phyloP scores from a whole-genome alignment of 371 early-diverging fungal genomes.

The Capniomyces stellatus region DNA sequence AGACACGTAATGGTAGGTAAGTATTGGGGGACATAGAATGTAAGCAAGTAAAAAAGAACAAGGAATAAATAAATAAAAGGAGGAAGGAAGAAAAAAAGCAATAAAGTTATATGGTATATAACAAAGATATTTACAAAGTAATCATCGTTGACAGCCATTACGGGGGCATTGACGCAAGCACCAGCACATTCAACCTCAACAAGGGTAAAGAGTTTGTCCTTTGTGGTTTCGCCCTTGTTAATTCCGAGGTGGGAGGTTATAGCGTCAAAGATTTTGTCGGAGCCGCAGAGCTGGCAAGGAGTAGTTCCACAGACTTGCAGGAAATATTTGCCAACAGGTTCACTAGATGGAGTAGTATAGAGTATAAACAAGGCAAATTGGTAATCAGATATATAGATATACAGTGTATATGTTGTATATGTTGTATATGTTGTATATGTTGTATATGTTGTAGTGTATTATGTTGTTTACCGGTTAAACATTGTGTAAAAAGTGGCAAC shows the following conservation, averaged over 20 bases:
- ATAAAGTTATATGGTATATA: constrained; percentile 19
- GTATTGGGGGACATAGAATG: neutral
- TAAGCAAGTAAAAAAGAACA: neutral
- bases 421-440: constrained; percentile 7
- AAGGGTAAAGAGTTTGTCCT: constrained; percentile 85
- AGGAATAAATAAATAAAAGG: neutral
- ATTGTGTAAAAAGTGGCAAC: constrained; percentile 99
- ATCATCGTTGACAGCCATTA: constrained; percentile 92
- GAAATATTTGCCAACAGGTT: constrained; percentile 96
- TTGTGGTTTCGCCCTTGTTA: constrained; percentile 83
- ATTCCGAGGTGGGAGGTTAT: constrained; percentile 73
- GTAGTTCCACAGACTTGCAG: constrained; percentile 96
- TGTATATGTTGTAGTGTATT: too few species aligned
- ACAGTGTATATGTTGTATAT: neutral
- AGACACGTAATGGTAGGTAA: constrained; percentile 1
- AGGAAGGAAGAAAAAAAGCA: neutral
- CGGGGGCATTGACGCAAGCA: constrained; percentile 97
- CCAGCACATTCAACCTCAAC: constrained; percentile 98
- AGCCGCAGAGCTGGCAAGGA: constrained; percentile 90
- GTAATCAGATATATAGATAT: too few species aligned
- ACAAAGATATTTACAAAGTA: constrained; percentile 41
- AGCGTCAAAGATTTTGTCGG: constrained; percentile 72
- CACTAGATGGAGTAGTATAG: constrained; percentile 22
- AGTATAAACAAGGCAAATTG: neutral
- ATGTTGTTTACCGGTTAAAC: constrained; percentile 91